Base-by-base conservation (phyloP, 495 filamentous ascomycete species). In the Lasiosphaeriaceae sp. region DNA sequence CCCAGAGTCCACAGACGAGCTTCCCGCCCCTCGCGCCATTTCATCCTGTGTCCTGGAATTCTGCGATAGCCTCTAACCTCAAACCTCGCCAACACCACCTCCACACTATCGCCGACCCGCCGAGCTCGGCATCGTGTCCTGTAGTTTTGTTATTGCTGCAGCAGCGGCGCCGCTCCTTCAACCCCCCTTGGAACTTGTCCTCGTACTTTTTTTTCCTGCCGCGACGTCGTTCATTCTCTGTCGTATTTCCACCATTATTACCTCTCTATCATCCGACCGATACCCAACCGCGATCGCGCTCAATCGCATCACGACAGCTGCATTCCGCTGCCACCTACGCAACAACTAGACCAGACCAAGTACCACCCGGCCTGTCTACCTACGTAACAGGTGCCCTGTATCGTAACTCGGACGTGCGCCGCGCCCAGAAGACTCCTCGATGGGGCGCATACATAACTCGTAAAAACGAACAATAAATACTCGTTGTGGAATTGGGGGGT, bases 381-480 rank as follows among this genome's bases (percentile, higher is more conserved):
- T n/a, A n/a, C n/a, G n/a, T n/a, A n/a, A 31, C 4, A 31, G 26
- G 26, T 31, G 26, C 26, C 26, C 26, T 31, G 26, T 31, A 37
- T 50, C n/a, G 37, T 34, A 46, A 22, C 37, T 41, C 24, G 23
- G 50, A 51, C 57, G 58, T 62, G 54, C 52, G 50, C 54, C 56
- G 55, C 59, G 59, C 57, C 58, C 43, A 29, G 6, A 54, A 39
- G 37, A 53, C 20, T 53, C 43, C 56, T 68, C 65, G 55, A 70
- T 70, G 67, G 63, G 61, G 63, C 51, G 49, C 56, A 52, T 48
- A 62, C 60, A 62, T 31, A 57, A 55, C 16, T 52, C 31, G 66
- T 69, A 66, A 60, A 62, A 52, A 21, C 29, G n/a, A 52, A 35
- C 54, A 57, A 48, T 50, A 58, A 55, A 55, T 55, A 58, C 49